phyloP scores from a whole-genome alignment of 1,284 basidiomycete species.

The Microbotryomycetes sp. region DNA sequence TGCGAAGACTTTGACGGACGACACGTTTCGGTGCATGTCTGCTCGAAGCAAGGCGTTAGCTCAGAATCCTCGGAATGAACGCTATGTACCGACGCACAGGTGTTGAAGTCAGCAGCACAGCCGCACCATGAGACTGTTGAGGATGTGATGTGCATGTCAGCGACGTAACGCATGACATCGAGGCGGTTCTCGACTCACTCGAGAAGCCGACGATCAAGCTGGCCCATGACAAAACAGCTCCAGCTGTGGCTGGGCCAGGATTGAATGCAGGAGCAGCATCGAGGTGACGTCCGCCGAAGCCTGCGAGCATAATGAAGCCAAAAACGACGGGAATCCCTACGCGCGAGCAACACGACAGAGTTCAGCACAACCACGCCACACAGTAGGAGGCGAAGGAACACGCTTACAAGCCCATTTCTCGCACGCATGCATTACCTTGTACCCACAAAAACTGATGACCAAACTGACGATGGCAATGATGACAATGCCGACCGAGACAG shows the following conservation, averaged over 20 bases:
- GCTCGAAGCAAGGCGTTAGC: neutral
- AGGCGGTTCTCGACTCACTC: constrained; percentile 31
- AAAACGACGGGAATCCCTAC: constrained; percentile 41
- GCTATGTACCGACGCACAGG: constrained; percentile 24
- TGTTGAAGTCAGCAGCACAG: constrained; percentile 41
- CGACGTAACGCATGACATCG: constrained; percentile 20
- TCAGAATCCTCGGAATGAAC: neutral
- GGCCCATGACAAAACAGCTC: constrained; percentile 39
- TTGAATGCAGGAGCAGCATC: constrained; percentile 37
- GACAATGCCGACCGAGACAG: constrained; percentile 69
- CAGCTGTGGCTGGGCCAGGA: constrained; percentile 34
- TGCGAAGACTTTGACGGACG: constrained; percentile 18
- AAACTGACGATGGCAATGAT: constrained; percentile 72
- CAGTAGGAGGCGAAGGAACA: constrained; percentile 13
- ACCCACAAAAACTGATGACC: constrained; percentile 71
- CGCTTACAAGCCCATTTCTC: constrained; percentile 36
- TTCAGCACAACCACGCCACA: neutral
- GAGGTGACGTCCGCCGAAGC: constrained; percentile 40
- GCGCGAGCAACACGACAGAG: neutral
- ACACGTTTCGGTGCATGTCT: constrained; percentile 1
- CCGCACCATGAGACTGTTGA: constrained; percentile 35
- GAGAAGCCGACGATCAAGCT: constrained; percentile 43
- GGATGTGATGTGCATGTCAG: neutral
- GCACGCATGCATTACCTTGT: constrained; percentile 53
- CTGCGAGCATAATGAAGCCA: constrained; percentile 41